Conservation (phyloP, 1,284 basidiomycete genomes). For the Malassezia sp. region DNA sequence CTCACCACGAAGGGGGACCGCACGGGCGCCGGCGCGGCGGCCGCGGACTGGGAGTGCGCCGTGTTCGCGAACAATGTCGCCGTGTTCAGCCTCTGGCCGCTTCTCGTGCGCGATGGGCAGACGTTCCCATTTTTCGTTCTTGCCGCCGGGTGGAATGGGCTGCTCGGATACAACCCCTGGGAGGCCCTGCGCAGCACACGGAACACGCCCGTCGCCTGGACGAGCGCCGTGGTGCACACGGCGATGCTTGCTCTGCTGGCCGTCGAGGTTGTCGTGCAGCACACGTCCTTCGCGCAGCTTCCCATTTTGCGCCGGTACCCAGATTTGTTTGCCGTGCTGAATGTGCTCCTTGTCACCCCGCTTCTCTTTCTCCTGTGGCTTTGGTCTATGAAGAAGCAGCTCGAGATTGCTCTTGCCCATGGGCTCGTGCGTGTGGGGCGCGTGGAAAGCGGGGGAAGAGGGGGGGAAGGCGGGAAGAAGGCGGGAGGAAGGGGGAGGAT, state of each 20-base stretch:
- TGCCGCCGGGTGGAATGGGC: constrained; percentile 64
- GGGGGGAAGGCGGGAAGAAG: too few species aligned
- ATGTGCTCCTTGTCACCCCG: constrained; percentile 67
- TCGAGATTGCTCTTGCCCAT: constrained; percentile 38
- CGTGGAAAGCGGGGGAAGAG: too few species aligned
- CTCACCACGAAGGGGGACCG: constrained; percentile 54
- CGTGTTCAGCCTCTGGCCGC: constrained; percentile 73
- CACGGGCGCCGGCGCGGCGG: constrained; percentile 50
- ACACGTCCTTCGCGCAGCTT: not conserved
- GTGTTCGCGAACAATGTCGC: constrained; percentile 73
- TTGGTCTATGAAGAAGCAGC: constrained; percentile 44
- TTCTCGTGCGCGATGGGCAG: constrained; percentile 69
- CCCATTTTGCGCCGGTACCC: constrained; percentile 70
- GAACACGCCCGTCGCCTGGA: constrained; percentile 5
- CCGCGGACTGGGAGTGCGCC: constrained; percentile 60
- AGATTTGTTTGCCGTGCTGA: constrained; percentile 72
- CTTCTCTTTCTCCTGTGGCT: constrained; percentile 58
- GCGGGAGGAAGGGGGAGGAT: too few species aligned
- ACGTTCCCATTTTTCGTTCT: constrained; percentile 61
- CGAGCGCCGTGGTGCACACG: constrained; percentile 45
- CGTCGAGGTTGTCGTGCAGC: constrained; percentile 54
- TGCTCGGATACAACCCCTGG: constrained; percentile 58
- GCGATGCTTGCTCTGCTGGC: constrained; percentile 56
- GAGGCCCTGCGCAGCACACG: constrained; percentile 10
- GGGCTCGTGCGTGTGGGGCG: constrained; percentile 25